These are phyloP conservation scores for Gossypium mustelinum DNA, from an alignment of 345 rosid genomes.

Conservation along the genomic window DNA sequence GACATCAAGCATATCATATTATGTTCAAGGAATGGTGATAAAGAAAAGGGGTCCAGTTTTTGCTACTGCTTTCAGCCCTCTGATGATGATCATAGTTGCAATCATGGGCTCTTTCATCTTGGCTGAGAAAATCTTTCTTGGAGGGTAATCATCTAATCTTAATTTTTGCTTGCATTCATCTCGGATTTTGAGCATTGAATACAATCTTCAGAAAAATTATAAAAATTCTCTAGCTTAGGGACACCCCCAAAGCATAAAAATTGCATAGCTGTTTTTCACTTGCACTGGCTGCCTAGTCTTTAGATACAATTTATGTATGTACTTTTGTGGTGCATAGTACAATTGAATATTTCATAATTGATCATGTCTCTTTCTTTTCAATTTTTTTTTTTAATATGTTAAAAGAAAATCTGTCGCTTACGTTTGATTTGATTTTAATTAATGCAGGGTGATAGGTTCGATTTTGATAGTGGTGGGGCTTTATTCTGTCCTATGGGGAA, in stretches of 20 bases:
- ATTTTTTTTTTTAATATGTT: not conserved
- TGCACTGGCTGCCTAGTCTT: not conserved
- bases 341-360: not conserved
- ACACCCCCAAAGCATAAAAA: too few relatives aligned
- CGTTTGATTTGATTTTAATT: not conserved
- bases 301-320: not conserved
- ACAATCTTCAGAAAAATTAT: too few relatives aligned
- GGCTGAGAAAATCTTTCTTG: slow-evolving; percentile 74
- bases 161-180: not conserved
- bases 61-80: slow-evolving; percentile 92
- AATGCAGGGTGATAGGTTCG: slow-evolving; percentile 62
- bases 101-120: slow-evolving; percentile 87
- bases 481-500: slow-evolving; percentile 84
- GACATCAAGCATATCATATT: slow-evolving; percentile 90
- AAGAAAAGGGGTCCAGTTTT: slow-evolving; percentile 87
- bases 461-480: slow-evolving; percentile 66
- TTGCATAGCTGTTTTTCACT: not conserved
- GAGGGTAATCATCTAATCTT: slow-evolving; percentile 53
- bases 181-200: too few relatives aligned
- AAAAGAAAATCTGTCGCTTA: too few relatives aligned
- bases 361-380: not conserved
- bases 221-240: too few relatives aligned
- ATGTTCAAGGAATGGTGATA: slow-evolving; percentile 90
- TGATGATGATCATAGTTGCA: slow-evolving; percentile 87
- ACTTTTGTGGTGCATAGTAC: not conserved